These are phyloP conservation scores for Amaranthus hypochondriacus DNA, from an alignment of 148 eudicot genomes.

Conservation along the genomic window DNA sequence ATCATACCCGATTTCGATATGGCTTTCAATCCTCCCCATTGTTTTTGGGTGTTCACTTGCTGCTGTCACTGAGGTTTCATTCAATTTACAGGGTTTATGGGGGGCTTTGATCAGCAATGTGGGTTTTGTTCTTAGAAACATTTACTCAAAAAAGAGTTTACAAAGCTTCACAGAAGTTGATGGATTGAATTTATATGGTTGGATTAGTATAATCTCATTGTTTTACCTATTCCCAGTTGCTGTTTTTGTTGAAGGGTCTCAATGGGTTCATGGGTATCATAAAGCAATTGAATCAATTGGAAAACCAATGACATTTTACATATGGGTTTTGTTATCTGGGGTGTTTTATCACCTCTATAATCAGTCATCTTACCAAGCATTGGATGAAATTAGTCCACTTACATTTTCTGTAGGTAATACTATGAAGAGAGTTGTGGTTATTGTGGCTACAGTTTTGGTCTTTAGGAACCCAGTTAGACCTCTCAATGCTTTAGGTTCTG, in stretches of 20 bases:
- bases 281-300: conserved; percentile 58
- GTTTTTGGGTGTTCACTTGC: conserved; percentile 87
- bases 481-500: conserved; percentile 81
- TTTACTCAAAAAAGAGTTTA: conserved; percentile 73
- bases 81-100: conserved; percentile 69
- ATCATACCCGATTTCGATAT: conserved; percentile 55
- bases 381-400: conserved; percentile 83
- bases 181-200: conserved; percentile 86
- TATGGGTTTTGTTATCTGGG: conserved; percentile 78
- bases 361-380: conserved; percentile 81
- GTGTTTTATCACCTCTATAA: conserved; percentile 86
- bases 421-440: conserved; percentile 92
- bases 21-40: conserved; percentile 84
- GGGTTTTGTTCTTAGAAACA: conserved; percentile 76
- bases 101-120: conserved; percentile 94
- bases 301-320: conserved; percentile 53
- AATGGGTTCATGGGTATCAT: conserved; percentile 76
- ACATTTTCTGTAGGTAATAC: conserved; percentile 92
- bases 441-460: conserved; percentile 65
- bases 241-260: conserved; percentile 73
- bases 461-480: conserved; percentile 86
- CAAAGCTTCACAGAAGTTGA: conserved; percentile 79
- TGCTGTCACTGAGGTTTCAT: conserved; percentile 78
- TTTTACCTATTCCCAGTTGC: conserved; percentile 79
- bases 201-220: conserved; percentile 70